Percentiles rank a stretch among this genome's conserved stretches.
Conservation (phyloP, 1,139 yeast genomes). For the Debaryomyces sp. region DNA sequence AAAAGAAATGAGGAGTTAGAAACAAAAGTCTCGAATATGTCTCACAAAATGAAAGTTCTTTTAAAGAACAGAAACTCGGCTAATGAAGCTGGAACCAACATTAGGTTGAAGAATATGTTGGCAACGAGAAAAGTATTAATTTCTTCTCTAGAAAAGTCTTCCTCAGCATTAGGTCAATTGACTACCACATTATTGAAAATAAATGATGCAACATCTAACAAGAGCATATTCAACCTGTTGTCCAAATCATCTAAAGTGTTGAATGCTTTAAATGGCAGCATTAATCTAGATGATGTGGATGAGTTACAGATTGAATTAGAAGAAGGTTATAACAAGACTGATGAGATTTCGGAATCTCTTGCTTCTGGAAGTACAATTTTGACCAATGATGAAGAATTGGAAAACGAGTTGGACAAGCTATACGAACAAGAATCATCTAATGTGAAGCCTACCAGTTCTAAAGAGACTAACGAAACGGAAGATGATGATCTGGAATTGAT, state of each 20-base stretch:
- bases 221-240: conserved; percentile 38
- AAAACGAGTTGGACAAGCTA: conserved; percentile 11
- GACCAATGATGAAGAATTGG: conserved; percentile 39
- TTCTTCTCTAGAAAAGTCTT: conserved; percentile 33
- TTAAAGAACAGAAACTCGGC: background rate
- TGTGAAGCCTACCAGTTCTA: background rate
- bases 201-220: conserved; percentile 50
- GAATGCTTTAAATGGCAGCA: conserved; percentile 33
- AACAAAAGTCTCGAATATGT: conserved; percentile 24
- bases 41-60: conserved; percentile 15
- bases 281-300: conserved; percentile 33
- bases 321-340: conserved; percentile 37
- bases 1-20: conserved; percentile 24
- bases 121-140: conserved; percentile 21
- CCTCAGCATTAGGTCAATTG: conserved; percentile 38
- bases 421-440: conserved; percentile 4
- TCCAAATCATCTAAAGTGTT: conserved; percentile 36
- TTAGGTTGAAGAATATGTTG: conserved; percentile 16
- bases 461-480: background rate
- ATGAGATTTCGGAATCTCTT: conserved; percentile 40
- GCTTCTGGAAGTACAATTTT: conserved; percentile 21
- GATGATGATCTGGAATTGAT: conserved; percentile 1
- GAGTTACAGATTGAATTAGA: conserved; percentile 43
- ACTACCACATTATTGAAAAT: conserved; percentile 43
- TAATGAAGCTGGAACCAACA: background rate